phyloP scores from a whole-genome alignment of 495 filamentous ascomycete species.

The Melanomma pulvis-pyrius region DNA sequence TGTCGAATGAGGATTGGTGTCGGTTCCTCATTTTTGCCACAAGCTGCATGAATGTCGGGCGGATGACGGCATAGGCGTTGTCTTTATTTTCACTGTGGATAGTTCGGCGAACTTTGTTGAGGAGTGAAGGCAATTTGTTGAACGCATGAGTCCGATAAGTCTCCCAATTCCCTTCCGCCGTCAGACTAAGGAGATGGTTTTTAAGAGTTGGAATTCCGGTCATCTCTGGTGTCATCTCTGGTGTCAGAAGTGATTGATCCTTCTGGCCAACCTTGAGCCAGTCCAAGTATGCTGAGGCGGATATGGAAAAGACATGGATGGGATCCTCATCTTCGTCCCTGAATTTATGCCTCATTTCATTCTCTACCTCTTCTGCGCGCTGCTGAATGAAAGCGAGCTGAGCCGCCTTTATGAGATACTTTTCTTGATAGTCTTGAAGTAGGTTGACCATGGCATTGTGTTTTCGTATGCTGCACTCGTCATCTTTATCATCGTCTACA shows the following conservation, averaged over 20 bases:
- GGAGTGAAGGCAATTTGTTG: neutral
- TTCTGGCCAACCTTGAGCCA: slow-evolving; percentile 4
- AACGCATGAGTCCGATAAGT: neutral
- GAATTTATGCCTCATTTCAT: slow-evolving; percentile 4
- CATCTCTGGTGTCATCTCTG: neutral
- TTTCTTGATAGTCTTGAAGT: too few relatives aligned
- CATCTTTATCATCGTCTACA: neutral
- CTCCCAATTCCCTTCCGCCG: slow-evolving; percentile 6
- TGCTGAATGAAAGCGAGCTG: slow-evolving; percentile 15
- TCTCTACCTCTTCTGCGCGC: slow-evolving; percentile 1
- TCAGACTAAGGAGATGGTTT: neutral
- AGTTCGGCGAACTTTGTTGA: neutral
- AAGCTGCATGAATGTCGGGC: neutral
- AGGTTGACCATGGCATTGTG: too few relatives aligned
- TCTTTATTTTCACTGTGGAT: slow-evolving; percentile 1
- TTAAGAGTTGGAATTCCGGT: slow-evolving; percentile 8
- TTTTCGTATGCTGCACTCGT: neutral
- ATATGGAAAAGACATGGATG: slow-evolving; percentile 14
- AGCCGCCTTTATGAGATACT: slow-evolving; percentile 10
- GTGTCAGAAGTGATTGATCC: too few relatives aligned
- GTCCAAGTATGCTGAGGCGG: neutral
- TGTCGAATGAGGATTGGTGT: neutral
- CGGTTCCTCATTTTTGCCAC: neutral
- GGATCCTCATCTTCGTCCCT: slow-evolving; percentile 1
- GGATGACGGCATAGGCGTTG: slow-evolving; percentile 13